Conservation (phyloP, 148 eudicot species). For the Persicaria tinctoria region DNA sequence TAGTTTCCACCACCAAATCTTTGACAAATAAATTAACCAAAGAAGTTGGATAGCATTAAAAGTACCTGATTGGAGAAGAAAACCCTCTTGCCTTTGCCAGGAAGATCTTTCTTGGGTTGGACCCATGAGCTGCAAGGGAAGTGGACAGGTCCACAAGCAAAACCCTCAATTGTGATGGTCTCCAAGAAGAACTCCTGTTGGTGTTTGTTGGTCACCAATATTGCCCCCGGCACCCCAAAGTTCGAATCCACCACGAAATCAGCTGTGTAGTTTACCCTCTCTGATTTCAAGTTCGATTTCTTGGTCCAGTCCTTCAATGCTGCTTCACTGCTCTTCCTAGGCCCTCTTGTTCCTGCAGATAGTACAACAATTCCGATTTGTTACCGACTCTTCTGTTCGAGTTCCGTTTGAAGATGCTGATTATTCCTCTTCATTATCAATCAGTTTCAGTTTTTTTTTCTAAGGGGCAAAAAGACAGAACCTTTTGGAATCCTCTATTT, state of each 20-base stretch:
- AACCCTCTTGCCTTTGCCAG: constrained; percentile 46
- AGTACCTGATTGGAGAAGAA: constrained; percentile 86
- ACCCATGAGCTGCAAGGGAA: constrained; percentile 95
- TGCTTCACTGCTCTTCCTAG: constrained; percentile 63
- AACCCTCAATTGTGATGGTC: constrained; percentile 73
- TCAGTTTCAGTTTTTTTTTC: background rate
- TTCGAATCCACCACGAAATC: constrained; percentile 71
- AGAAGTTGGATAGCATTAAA: background rate
- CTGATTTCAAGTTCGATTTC: constrained; percentile 69
- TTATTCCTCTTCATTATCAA: background rate
- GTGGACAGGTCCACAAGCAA: constrained; percentile 80
- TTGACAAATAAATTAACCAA: background rate
- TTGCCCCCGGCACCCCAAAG: constrained; percentile 84
- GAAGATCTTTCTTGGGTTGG: constrained; percentile 66
- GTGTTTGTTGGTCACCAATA: constrained; percentile 68
- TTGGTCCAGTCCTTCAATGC: constrained; percentile 83
- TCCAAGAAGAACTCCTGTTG: constrained; percentile 81
- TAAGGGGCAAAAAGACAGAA: constrained; percentile 2
- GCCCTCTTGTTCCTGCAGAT: constrained; percentile 46
- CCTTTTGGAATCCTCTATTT: constrained; percentile 1
- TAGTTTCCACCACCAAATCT: background rate
- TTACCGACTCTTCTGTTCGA: background rate
- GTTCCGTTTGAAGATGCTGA: background rate
- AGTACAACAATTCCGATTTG: background rate
- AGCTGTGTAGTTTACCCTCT: constrained; percentile 72